Evolutionary conservation across 2,329 filamentous ascomycete genomes (phyloP), one percentile per base, ranked within the genome.

Genomic region (Exutisphaerella laricina): DNA sequence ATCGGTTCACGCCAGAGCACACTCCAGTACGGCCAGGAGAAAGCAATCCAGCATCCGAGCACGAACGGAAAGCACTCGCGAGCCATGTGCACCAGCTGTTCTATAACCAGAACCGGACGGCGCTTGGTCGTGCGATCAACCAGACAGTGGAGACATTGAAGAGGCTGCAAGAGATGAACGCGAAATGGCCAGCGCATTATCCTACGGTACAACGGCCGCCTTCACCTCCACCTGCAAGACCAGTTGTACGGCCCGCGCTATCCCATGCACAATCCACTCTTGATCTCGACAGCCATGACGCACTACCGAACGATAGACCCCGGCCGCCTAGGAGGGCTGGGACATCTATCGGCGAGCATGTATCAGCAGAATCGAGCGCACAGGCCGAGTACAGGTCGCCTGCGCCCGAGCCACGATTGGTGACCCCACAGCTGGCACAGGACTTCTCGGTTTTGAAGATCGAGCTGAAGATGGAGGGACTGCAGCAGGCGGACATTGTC

Each of bases 401-500:
- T 49, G 62, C 72, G 25, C 65, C 77, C 7, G 88, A 94, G 60
- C 90, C 90, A 10, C 77, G 92, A 51, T 74, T 98, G 17, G 83
- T 97, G 48, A 88, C 88, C 1, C 87, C 88, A 21, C 88, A 97
- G 65, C 88, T 97, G 50, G 87, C 89, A 3, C 88, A 95, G 53
- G 89, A 98, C 59, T 96, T 97, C 57, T 97, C 90, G 0, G 83
- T 98, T 22, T 69, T 98, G 52, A 98, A 97, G 68, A 72, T 98
- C 49, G 92, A 98, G 63, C 70, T 98, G 44, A 95, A 96, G 68
- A 76, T 98, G 42, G 89, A 90, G 22, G 74, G 85, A 4, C 65
- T 95, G 37, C 85, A 88, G 48, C 92, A 97, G 60, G 78, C 86
- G 0, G 89, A 97, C 59, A 73, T 97, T 13, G 89, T 97, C 6